Evolutionary conservation across 441 rosid genomes (phyloP), one percentile per base, ranked within the genome.

Genomic region (Erodium trifolium): DNA sequence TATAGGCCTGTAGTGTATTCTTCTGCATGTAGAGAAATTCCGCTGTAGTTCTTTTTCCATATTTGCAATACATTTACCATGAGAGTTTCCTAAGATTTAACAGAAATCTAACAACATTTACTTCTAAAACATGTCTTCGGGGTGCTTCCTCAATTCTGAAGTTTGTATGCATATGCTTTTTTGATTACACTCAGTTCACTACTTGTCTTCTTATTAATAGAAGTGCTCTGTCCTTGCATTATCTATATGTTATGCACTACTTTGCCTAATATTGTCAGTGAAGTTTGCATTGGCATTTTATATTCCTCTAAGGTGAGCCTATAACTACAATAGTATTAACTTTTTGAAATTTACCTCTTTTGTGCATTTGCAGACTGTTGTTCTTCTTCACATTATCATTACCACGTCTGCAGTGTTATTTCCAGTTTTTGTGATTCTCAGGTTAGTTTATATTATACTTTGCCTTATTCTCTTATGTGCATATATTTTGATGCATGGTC

Each of bases 381-480:
- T 89, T 77, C 29, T 76, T 73, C 86, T 85, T 78, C 97, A 95
- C 75, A 68, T 89, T 64, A 63, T 89, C 82, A 90, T 90, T 72
- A 82, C 95, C 60, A 79, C 90, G 41, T 76, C 85, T 17, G 84
- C 91, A 75, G 79, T 92, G 73, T 67, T 89, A 62, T 95, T 87
- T 82, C 99, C 99, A 43, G 90, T 92, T 68, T 72, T 78, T 17
- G 95, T 95, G 73, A 95, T 89, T 51, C 88, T 92, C 78, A 82
- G 95, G 99, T 92, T 66, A 16, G 27, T 57, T 57, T 57, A 1
- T 9, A 37, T 57, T 57, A 1, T 9, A 37, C 41, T 37, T 37
- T 4, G 41, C 8, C 16, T 57, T 18, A 57, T 57, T 57, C 63
- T 57, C 10, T 57, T 17, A 57, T 17, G 23, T 57, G 10, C 16